phyloP scores from a whole-genome alignment of 2,329 filamentous ascomycete genomes.

The Fusarium temperatum region DNA sequence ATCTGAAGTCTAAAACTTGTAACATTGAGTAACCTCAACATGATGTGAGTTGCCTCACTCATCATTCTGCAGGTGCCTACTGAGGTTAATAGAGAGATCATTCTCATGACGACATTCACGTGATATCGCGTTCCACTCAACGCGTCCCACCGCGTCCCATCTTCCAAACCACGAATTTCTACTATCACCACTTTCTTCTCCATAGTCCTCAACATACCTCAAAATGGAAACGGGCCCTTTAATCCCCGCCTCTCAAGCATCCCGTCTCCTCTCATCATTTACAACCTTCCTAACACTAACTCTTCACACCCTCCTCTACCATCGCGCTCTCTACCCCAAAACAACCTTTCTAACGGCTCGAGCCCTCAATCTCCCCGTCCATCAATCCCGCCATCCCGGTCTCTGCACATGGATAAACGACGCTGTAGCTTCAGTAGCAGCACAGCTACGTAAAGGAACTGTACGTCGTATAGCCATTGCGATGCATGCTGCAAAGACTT shows the following conservation, averaged over 20 bases:
- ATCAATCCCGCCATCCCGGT: conserved; percentile 85
- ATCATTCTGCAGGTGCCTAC: background rate
- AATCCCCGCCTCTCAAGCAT: conserved; percentile 50
- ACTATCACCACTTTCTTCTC: background rate
- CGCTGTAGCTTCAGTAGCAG: conserved; percentile 76
- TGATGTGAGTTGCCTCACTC: background rate
- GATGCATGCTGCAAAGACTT: conserved; percentile 52
- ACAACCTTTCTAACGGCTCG: conserved; percentile 80
- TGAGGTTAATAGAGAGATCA: background rate
- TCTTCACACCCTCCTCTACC: conserved; percentile 86
- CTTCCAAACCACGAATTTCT: conserved; percentile 2
- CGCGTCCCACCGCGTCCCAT: conserved; percentile 25
- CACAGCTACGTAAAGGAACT: conserved; percentile 70
- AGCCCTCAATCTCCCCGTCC: conserved; percentile 85
- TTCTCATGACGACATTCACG: conserved; percentile 24
- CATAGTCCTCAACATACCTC: background rate
- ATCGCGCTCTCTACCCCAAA: conserved; percentile 80
- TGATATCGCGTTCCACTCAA: conserved; percentile 41
- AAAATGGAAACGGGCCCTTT: conserved; percentile 17
- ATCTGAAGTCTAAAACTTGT: background rate
- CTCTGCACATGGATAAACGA: conserved; percentile 88
- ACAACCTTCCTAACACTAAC: conserved; percentile 82
- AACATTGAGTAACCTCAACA: background rate
- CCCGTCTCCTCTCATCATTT: conserved; percentile 72
- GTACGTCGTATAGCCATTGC: conserved; percentile 60